These are phyloP conservation scores for Talaromyces islandicus DNA, from an alignment of 2,329 filamentous ascomycete species.

Conservation along the genomic window DNA sequence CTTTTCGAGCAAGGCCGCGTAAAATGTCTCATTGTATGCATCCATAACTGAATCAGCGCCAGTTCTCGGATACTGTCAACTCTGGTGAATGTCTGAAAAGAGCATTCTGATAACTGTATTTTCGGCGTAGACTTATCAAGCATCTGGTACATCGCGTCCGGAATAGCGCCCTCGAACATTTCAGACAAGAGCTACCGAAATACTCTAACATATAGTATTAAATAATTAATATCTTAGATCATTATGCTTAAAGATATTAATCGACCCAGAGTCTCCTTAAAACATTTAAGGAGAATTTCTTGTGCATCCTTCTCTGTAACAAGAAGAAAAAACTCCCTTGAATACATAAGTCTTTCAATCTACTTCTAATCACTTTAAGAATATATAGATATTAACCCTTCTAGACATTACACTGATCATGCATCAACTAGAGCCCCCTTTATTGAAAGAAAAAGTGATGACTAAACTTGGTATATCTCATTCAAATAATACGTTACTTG, in stretches of 20 bases:
- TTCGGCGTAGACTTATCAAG: background rate
- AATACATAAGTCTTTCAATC: background rate
- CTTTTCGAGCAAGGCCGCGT: background rate
- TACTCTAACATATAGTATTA: background rate
- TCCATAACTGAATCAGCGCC: background rate
- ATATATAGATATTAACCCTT: background rate
- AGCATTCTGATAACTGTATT: background rate
- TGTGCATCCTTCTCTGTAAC: background rate
- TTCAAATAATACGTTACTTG: background rate
- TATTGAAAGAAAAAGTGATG: background rate
- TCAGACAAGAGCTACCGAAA: background rate
- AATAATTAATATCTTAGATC: background rate
- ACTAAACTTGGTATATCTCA: background rate
- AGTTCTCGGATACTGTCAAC: background rate
- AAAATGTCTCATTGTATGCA: background rate
- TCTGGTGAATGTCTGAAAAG: background rate
- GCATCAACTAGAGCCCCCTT: background rate
- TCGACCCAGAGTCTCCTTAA: background rate
- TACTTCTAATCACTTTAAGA: background rate
- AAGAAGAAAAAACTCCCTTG: background rate
- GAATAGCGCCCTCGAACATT: background rate
- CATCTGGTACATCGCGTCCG: background rate
- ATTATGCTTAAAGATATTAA: background rate
- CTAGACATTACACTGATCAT: background rate
- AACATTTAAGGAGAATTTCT: background rate